Evolutionary conservation across 2,329 filamentous ascomycete genomes (phyloP).

Genomic region (Exophiala xenobiotica): DNA sequence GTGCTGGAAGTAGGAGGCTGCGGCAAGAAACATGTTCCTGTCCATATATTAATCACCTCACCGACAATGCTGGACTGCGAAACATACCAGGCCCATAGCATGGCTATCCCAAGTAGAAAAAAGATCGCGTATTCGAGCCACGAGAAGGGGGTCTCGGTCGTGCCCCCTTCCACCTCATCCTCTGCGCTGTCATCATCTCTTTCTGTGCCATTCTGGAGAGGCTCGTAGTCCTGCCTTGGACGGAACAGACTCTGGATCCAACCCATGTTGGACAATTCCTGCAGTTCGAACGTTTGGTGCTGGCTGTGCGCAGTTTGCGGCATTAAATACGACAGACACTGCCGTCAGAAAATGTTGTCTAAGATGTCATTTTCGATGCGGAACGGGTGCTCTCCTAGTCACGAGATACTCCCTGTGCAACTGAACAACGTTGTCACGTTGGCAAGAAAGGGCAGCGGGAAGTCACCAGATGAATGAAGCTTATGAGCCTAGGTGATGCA

Average conservation of each 20-base stretch:
- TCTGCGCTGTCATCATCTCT: slow-evolving; percentile 18
- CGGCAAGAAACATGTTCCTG: slow-evolving; percentile 98
- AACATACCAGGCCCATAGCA: slow-evolving; percentile 93
- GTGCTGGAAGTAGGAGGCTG: slow-evolving; percentile 85
- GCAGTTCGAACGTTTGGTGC: slow-evolving; percentile 25
- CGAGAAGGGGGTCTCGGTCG: slow-evolving; percentile 59
- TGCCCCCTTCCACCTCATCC: slow-evolving; percentile 14
- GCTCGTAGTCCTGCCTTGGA: slow-evolving; percentile 35
- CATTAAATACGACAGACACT: slow-evolving; percentile 16
- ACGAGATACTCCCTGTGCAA: too few species aligned
- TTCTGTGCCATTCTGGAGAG: slow-evolving; percentile 26
- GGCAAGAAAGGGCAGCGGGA: too few species aligned
- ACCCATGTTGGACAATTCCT: slow-evolving; percentile 34
- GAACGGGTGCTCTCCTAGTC: neutral
- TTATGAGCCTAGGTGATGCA: too few species aligned
- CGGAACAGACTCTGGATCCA: slow-evolving; percentile 37
- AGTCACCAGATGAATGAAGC: too few species aligned
- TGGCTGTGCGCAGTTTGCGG: neutral
- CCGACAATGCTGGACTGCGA: neutral
- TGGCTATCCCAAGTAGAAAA: slow-evolving; percentile 79
- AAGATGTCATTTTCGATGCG: slow-evolving; percentile 16
- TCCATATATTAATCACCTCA: neutral
- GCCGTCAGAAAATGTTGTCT: slow-evolving; percentile 11
- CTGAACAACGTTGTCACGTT: too few species aligned
- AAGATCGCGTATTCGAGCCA: slow-evolving; percentile 87